Base-by-base conservation (phyloP, 176 grass and related monocot genomes). In the Oryza nivara region DNA sequence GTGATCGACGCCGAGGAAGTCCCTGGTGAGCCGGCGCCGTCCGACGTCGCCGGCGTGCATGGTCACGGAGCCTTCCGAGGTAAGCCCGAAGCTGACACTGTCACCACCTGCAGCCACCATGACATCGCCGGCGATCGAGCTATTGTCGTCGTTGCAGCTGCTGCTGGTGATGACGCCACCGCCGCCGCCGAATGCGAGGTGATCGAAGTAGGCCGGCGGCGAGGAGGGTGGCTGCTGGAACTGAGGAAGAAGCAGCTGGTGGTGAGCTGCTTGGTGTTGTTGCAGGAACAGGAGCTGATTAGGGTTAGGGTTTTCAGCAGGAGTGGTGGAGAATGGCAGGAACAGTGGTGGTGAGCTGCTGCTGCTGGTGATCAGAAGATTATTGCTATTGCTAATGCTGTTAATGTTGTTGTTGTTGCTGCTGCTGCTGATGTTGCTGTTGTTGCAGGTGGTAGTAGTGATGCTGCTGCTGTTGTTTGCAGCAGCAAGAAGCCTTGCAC, bases 1-100 rank as follows among this genome's bases (percentile, higher is more conserved):
- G 11, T 58, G 54, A n/a, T 93, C 89, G 46, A 87, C 61, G 30
- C 93, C 93, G 16, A 98, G 93, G 86, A 95, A 98, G 84, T 98
- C 91, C 77, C 89, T 92, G 19, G 96, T 99, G n/a, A 90, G 82
- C 16, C 84, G 84, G 48, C 67, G 30, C 8, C 45, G 30, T 32
- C 30, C 30, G 30, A 32, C 75, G 40, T 8, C 40, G 2, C 73
- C 64, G n/a, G 82, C 81, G 25, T 76, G 84, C 84, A 91, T 83
- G 28, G 79, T 77, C 70, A 89, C 51, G 20, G 91, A 83, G 11
- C 81, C 82, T 47, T 81, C 77, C 40, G 10, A 77, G 16, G 79
- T 51, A 66, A 92, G 84, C 12, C 71, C 72, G 23, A 85, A 89
- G 36, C 26, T 83, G 51, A 86, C 38, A 15, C 68, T 32, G 54